Conservation (phyloP, 2,329 filamentous ascomycete genomes). For the Westerdykella aurantiaca region DNA sequence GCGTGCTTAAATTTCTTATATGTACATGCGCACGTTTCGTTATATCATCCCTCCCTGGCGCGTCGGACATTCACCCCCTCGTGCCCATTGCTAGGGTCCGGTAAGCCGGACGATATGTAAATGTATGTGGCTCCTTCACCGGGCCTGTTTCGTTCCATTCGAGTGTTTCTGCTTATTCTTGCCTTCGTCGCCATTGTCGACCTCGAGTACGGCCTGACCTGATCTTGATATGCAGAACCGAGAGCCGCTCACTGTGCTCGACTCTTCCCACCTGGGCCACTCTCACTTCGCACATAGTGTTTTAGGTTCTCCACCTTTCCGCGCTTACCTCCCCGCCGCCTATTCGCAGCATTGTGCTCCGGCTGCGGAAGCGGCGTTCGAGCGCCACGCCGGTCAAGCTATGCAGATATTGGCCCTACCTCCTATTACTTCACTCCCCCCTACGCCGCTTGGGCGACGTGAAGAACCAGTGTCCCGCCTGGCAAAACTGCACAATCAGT, state of each 20-base stretch:
- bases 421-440: slow-evolving; percentile 32
- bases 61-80: slow-evolving; percentile 13
- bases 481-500: slow-evolving; percentile 29
- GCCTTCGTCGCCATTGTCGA: slow-evolving; percentile 7
- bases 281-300: slow-evolving; percentile 15
- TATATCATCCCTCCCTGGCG: slow-evolving; percentile 9
- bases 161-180: slow-evolving; percentile 1
- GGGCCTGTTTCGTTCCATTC: slow-evolving; percentile 7
- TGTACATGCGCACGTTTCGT: slow-evolving; percentile 5
- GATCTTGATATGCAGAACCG: slow-evolving; percentile 27
- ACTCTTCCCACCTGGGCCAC: slow-evolving; percentile 14
- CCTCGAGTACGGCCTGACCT: slow-evolving; percentile 26
- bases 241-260: slow-evolving; percentile 17
- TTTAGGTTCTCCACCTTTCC: slow-evolving; percentile 12
- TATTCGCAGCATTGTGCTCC: slow-evolving; percentile 25
- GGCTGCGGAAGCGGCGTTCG: slow-evolving; percentile 32
- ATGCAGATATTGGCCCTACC: slow-evolving; percentile 40
- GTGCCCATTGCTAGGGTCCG: slow-evolving; percentile 14
- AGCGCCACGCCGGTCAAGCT: slow-evolving; percentile 34
- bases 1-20: slow-evolving; percentile 15
- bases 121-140: slow-evolving; percentile 10
- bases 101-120: slow-evolving; percentile 14
- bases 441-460: slow-evolving; percentile 35
- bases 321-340: slow-evolving; percentile 15
- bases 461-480: slow-evolving; percentile 32